Base-by-base conservation (phyloP, 2,329 filamentous ascomycete species). In the Ophiocordyceps camponoti-floridani region DNA sequence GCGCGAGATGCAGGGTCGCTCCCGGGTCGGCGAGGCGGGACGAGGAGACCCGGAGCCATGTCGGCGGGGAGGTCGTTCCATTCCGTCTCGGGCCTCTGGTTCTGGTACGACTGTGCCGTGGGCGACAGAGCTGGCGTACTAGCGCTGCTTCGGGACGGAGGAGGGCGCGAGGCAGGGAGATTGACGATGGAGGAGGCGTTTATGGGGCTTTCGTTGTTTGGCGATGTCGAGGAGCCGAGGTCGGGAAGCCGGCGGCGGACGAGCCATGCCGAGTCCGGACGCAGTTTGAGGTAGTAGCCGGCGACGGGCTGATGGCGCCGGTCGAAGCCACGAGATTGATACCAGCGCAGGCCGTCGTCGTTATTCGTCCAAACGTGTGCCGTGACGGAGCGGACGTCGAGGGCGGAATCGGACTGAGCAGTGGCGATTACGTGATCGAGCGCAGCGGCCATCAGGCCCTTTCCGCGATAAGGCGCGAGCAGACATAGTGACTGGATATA, bases 361-460 rank as follows among this genome's bases (percentile, higher is more conserved):
- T 80, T 81, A 47, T 76, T 69, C 11, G 77, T 77, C 78, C 78
- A 82, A 14, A 82, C 78, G 56, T 82, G 78, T 4, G 78, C 78
- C 50, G 75, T 80, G 14, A 79, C 62, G 40, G 64, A 52, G 33
- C 51, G 52, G 31, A 68, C 64, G 44, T 66, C 54, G 49, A 65
- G 57, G 14, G 49, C 58, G 4, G 60, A 61, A 11, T 59, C 58
- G 12, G 53, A 49, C 9, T 55, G 53, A 12, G 59, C 61, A 11
- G 63, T 61, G 19, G 61, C 59, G 45, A 72, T 51, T 41, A 77
- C 64, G 49, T 71, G 65, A 41, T 75, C 68, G 14, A 82, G 60
- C 0, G 75, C 67, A 23, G 72, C 69, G n/a, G 66, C 63, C 12
- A 72, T 73, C 12, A 82, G 65, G 0, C 78, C 78, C 35, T 77